Evolutionary conservation across 2,329 filamentous ascomycete species (phyloP).

Genomic region (Colletotrichum sp.): DNA sequence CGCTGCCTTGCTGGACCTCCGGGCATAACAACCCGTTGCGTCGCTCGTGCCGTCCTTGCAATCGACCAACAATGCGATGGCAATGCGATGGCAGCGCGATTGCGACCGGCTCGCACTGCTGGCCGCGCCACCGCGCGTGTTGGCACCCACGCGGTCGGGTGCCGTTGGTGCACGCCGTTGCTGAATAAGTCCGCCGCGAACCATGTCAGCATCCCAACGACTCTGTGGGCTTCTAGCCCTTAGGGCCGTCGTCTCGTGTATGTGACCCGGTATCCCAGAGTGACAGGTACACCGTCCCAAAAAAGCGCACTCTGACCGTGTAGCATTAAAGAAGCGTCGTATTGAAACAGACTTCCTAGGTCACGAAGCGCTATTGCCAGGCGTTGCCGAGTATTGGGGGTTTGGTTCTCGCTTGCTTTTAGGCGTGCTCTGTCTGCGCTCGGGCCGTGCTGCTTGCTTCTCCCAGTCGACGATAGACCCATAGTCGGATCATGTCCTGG

Average conservation of each 20-base stretch:
- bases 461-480: slow-evolving; percentile 4
- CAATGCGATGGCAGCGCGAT: neutral
- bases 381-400: neutral
- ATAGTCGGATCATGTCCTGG: neutral
- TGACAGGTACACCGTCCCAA: neutral
- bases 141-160: neutral
- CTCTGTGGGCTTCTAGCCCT: neutral
- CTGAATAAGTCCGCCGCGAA: neutral
- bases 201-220: neutral
- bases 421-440: neutral
- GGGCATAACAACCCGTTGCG: neutral
- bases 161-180: neutral
- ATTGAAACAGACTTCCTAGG: slow-evolving; percentile 11
- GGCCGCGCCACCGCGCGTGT: neutral
- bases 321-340: slow-evolving; percentile 1
- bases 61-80: neutral
- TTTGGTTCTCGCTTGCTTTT: neutral
- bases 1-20: neutral
- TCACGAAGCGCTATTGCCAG: neutral
- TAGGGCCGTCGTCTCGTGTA: neutral
- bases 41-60: neutral
- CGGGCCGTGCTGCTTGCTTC: neutral
- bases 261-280: neutral
- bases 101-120: neutral
- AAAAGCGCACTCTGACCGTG: neutral